Percentiles rank a stretch among this genome's conserved stretches.
phyloP scores from a whole-genome alignment of 2,329 filamentous ascomycete genomes.

The Xylaria multiplex region DNA sequence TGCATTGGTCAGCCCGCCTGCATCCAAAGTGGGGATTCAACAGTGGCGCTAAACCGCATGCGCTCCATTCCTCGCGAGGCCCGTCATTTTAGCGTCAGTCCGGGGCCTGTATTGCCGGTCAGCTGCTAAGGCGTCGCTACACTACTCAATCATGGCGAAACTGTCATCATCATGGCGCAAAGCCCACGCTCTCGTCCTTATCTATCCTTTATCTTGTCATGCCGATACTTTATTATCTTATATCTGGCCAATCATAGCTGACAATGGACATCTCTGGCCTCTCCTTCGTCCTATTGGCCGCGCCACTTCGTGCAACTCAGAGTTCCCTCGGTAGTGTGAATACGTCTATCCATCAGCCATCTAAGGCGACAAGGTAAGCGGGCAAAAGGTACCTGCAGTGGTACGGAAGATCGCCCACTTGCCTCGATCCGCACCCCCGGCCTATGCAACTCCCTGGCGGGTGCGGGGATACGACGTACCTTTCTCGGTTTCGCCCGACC shows the following conservation, averaged over 20 bases:
- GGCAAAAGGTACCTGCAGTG: conserved; percentile 28
- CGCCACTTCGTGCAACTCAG: background rate
- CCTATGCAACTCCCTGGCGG: conserved; percentile 32
- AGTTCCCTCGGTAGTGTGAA: background rate
- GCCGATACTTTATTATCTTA: background rate
- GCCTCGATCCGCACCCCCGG: conserved; percentile 35
- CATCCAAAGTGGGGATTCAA: background rate
- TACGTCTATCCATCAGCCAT: background rate
- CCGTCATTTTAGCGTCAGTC: conserved; percentile 32
- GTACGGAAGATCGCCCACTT: conserved; percentile 35
- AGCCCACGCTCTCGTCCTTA: background rate
- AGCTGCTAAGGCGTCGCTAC: conserved; percentile 5
- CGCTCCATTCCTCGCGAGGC: conserved; percentile 11
- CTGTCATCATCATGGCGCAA: conserved; percentile 31
- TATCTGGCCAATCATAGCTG: conserved; percentile 5
- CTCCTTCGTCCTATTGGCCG: background rate
- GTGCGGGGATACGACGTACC: conserved; percentile 31
- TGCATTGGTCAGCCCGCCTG: conserved; percentile 23
- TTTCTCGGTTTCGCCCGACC: conserved; percentile 18
- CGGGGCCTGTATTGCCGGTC: conserved; percentile 2
- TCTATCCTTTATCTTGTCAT: background rate
- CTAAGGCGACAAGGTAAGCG: background rate
- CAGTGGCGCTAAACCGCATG: conserved; percentile 19
- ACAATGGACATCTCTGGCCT: background rate
- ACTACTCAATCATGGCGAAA: conserved; percentile 19